These are phyloP conservation scores for Sungouiella blattae DNA, from an alignment of 805 yeast genomes.

Conservation along the genomic window DNA sequence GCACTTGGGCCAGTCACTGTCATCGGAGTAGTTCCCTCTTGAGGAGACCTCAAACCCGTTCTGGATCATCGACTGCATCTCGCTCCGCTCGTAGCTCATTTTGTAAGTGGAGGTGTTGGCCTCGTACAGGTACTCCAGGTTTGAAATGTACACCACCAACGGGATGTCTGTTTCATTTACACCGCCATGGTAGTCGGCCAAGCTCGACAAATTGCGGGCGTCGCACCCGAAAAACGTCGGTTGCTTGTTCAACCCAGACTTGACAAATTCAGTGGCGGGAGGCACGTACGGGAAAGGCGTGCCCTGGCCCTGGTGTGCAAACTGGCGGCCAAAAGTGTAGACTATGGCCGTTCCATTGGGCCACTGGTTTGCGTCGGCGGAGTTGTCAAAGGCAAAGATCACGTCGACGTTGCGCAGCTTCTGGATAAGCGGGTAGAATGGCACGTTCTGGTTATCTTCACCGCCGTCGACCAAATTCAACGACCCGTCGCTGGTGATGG, in stretches of 20 bases:
- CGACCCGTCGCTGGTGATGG: constrained; percentile 34
- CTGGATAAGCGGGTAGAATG: constrained; percentile 61
- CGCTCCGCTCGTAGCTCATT: constrained; percentile 19
- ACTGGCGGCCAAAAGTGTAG: constrained; percentile 41
- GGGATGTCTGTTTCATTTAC: constrained; percentile 17
- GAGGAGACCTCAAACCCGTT: constrained; percentile 21
- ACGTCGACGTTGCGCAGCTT: constrained; percentile 60
- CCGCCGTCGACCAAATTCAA: constrained; percentile 76
- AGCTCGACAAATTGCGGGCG: constrained; percentile 6
- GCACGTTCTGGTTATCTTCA: constrained; percentile 70
- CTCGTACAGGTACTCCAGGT: constrained; percentile 14
- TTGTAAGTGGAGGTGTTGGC: constrained; percentile 22
- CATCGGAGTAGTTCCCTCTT: constrained; percentile 18
- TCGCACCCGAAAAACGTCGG: constrained; percentile 17
- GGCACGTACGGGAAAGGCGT: constrained; percentile 18
- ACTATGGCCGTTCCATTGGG: constrained; percentile 49
- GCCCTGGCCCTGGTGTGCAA: constrained; percentile 14
- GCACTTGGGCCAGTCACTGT: constrained; percentile 19
- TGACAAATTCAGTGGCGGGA: constrained; percentile 4
- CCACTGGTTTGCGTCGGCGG: constrained; percentile 65
- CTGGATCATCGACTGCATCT: constrained; percentile 12
- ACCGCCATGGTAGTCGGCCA: constrained; percentile 7
- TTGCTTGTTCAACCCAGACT: constrained; percentile 3
- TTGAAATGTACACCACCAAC: constrained; percentile 19
- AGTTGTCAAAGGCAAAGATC: constrained; percentile 62